Evolutionary conservation across 306 rosid genomes (phyloP).

Genomic region (Dalbergia cochinchinensis): DNA sequence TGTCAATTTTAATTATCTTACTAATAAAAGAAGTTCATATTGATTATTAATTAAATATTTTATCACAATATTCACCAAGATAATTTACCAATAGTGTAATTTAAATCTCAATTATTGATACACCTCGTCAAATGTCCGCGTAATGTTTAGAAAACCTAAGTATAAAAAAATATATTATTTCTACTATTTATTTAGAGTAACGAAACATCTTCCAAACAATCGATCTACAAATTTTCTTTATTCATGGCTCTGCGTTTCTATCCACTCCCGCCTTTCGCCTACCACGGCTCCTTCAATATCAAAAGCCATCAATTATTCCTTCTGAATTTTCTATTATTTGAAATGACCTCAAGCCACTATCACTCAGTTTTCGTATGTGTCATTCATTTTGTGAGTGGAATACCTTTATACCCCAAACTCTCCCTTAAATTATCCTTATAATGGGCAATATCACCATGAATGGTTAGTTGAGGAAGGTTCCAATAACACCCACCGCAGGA

Average conservation of each 20-base stretch:
- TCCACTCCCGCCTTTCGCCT: constrained; percentile 23
- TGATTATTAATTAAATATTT: too few species aligned
- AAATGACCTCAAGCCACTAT: constrained; percentile 58
- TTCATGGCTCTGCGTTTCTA: constrained; percentile 2
- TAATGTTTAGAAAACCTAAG: too few species aligned
- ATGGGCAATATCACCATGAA: constrained; percentile 26
- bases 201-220: too few species aligned
- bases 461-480: constrained; percentile 53
- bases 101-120: too few species aligned
- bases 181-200: too few species aligned
- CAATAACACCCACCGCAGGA: constrained; percentile 31
- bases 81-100: neutral
- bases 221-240: too few species aligned
- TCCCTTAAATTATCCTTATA: constrained; percentile 25
- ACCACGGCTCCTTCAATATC: constrained; percentile 33
- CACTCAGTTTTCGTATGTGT: constrained; percentile 20
- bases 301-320: constrained; percentile 35
- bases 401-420: constrained; percentile 55
- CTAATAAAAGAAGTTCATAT: too few species aligned
- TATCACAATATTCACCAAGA: neutral
- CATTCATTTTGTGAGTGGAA: constrained; percentile 49
- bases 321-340: constrained; percentile 49
- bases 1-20: too few species aligned
- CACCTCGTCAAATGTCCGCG: too few species aligned
- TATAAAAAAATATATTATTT: neutral